Evolutionary conservation across 495 filamentous ascomycete species (phyloP), one percentile per base, ranked within the genome.

Genomic region (Daldinia vernicosa): DNA sequence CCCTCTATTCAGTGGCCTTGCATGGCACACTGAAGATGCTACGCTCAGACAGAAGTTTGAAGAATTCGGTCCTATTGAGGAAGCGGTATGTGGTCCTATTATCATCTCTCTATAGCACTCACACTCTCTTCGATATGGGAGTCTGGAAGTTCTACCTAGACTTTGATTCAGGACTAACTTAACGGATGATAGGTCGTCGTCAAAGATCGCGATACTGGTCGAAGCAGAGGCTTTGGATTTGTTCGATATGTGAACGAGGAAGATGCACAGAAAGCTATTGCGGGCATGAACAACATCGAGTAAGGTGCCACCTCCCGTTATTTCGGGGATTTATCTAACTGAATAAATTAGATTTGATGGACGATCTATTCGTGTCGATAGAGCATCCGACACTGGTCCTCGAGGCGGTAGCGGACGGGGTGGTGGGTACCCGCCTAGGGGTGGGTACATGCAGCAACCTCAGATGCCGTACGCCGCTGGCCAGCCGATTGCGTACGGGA

Each of bases 141-240:
- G 26, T 26, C 7, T 56, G 6, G 12, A 30, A 8, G 26, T 35
- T 32, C 15, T 3, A 26, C 22, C 3, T 28, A 5, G 5, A 37
- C 1, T 27, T 22, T 3, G 51, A 8, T 30, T 22, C 11, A 27
- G 43, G 53, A 64, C 76, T 76, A 57, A 79, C 75, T 28, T 28
- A 67, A 17, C 9, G 32, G 74, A 51, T 22, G 40, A 15, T 57
- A 99, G 95, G 90, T 97, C 69, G 95, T 99, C 63, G 93, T 98
- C 74, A 98, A 97, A 84, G 95, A 99, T 79, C 94, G 93, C 71
- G 94, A 98, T 76, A 98, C 95, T 69, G 89, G 92, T 64, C 93
- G 96, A 78, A 97, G 93, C 84, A 93, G 95, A 79, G 95, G 95
- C 39, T 99, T 98, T 78, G 95, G 95, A 26, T 99, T 99, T 79